These are phyloP conservation scores for Xanthoceras sorbifolium DNA, from an alignment of 345 rosid genomes.

Conservation along the genomic window DNA sequence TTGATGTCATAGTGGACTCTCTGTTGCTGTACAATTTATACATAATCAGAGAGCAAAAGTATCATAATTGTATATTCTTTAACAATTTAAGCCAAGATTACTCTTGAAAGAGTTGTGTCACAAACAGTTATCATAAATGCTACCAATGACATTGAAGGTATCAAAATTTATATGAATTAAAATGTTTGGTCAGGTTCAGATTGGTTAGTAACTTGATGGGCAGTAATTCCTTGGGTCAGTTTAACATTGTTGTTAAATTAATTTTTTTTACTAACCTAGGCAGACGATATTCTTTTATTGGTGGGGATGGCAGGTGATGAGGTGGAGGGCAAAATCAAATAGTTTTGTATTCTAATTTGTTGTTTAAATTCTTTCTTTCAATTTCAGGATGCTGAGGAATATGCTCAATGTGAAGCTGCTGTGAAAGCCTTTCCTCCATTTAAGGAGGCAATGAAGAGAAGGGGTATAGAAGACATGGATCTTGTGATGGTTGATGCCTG, in stretches of 20 bases:
- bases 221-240: not conserved
- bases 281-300: not conserved
- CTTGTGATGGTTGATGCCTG: slow-evolving; percentile 92
- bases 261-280: not conserved
- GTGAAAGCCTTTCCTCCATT: slow-evolving; percentile 82
- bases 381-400: slow-evolving; percentile 74
- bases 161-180: too few relatives aligned
- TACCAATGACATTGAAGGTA: too few relatives aligned
- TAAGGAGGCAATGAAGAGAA: slow-evolving; percentile 83
- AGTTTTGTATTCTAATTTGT: not conserved
- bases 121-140: too few relatives aligned
- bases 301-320: not conserved
- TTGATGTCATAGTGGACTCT: not conserved
- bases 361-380: slow-evolving; percentile 13
- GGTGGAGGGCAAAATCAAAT: not conserved
- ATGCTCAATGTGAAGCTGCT: slow-evolving; percentile 91
- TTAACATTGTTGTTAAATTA: not conserved
- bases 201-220: too few relatives aligned
- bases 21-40: not conserved
- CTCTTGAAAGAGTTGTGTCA: too few relatives aligned
- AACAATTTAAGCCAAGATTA: too few relatives aligned
- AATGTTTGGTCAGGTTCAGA: too few relatives aligned
- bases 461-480: slow-evolving; percentile 94
- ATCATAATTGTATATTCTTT: not conserved
- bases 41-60: not conserved